phyloP scores from a whole-genome alignment of 305 asterid species.

The Solanum aculeatissimum region DNA sequence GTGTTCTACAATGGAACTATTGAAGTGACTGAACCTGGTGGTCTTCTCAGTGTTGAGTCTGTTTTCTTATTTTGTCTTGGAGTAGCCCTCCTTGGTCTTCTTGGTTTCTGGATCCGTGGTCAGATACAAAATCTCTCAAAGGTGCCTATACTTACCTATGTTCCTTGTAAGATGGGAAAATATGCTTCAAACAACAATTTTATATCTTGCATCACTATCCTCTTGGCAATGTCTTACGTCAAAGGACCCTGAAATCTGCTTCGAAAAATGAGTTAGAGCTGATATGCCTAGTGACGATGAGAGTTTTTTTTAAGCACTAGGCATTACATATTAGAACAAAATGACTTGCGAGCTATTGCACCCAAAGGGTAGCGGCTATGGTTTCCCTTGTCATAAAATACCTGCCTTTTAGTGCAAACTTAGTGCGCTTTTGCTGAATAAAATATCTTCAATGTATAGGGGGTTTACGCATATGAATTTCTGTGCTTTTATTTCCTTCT shows the following conservation, averaged over 20 bases:
- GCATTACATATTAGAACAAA: too few species aligned
- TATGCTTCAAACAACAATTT: not conserved
- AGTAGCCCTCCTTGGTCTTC: constrained; percentile 51
- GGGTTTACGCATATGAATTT: not conserved
- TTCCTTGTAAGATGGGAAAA: not conserved
- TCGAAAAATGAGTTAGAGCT: not conserved
- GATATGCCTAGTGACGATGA: not conserved
- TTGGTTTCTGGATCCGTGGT: constrained; percentile 52
- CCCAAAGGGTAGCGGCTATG: too few species aligned
- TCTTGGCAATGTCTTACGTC: not conserved
- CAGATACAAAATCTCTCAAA: constrained; percentile 65
- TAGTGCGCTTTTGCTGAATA: not conserved
- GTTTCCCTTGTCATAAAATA: too few species aligned
- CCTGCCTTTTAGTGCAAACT: not conserved
- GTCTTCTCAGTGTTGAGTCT: constrained; percentile 77
- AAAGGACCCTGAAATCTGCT: not conserved
- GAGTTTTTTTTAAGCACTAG: too few species aligned
- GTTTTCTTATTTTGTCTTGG: constrained; percentile 85
- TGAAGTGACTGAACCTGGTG: constrained; percentile 85
- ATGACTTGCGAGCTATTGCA: too few species aligned
- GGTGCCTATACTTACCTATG: constrained; percentile 25
- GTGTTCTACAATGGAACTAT: constrained; percentile 89
- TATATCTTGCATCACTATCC: not conserved
- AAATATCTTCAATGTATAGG: not conserved
- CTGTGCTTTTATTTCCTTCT: not conserved